phyloP scores from a whole-genome alignment of 164 flowering plant species.

The Taxillus chinensis region DNA sequence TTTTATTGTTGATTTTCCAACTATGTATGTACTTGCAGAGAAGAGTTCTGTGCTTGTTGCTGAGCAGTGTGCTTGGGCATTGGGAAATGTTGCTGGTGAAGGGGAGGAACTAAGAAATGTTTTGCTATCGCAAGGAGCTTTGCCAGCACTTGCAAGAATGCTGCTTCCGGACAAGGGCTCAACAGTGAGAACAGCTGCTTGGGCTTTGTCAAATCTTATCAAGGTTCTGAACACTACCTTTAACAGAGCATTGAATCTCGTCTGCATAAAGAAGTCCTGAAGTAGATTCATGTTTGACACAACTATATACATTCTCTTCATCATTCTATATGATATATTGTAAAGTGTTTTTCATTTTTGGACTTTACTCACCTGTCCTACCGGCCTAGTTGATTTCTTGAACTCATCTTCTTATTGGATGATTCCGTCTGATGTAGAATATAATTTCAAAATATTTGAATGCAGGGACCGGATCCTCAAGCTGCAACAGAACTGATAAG shows the following conservation, averaged over 20 bases:
- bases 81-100: constrained; percentile 99
- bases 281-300: too few relatives aligned
- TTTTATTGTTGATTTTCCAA: not conserved
- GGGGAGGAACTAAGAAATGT: constrained; percentile 64
- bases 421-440: not conserved
- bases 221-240: constrained; percentile 17
- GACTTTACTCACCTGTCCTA: too few relatives aligned
- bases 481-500: constrained; percentile 78
- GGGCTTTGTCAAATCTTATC: constrained; percentile 93
- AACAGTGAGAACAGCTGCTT: constrained; percentile 93
- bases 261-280: too few relatives aligned
- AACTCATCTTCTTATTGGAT: not conserved
- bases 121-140: constrained; percentile 85
- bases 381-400: not conserved
- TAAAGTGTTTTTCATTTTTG: too few relatives aligned
- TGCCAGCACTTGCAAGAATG: constrained; percentile 87
- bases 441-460: constrained; percentile 6
- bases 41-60: constrained; percentile 87
- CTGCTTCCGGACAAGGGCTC: constrained; percentile 86
- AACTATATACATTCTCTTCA: too few relatives aligned
- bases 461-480: constrained; percentile 83
- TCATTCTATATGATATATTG: too few relatives aligned
- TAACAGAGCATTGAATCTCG: not conserved
- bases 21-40: constrained; percentile 45
- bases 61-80: constrained; percentile 99